Evolutionary conservation across 2,329 filamentous ascomycete species (phyloP), one percentile per base, ranked within the genome.

Genomic region (Hymenotorrendiella dingleyae): DNA sequence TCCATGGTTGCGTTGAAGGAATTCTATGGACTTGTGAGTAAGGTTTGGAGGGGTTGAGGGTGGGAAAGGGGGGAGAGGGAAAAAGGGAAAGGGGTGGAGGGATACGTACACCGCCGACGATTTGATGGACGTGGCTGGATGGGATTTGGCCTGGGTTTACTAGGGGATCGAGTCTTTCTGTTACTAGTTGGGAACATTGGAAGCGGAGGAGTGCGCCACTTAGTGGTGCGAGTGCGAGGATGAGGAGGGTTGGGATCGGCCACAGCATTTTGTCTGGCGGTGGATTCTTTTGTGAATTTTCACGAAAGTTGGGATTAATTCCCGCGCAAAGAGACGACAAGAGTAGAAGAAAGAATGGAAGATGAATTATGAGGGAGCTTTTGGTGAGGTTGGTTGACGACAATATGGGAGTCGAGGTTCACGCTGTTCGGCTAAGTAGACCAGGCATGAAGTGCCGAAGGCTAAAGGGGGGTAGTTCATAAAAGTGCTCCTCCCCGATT

Each of bases 1-100:
- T 62, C 56, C 65, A 68, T 67, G 17, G 62, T 61, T 7, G 60
- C 50, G 45, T 67, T 67, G 60, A 68, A 66, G 1, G 64, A 62
- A 49, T 67, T 65, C 42, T 47, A 19, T 3, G 11, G 6, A 23
- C 7, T 11, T 46, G 21, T 43, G 40, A 21, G 14, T 19, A 22
- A 33, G 20, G 26, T 36, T 23, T 27, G 1, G 17, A 23, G 17
- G 20, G 14, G 17, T n/a, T n/a, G n/a, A n/a, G n/a, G n/a, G n/a
- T n/a, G n/a, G n/a, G n/a, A n/a, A n/a, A n/a, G n/a, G n/a, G n/a
- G n/a, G n/a, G n/a, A n/a, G n/a, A n/a, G n/a, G n/a, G n/a, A n/a
- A n/a, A n/a, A n/a, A n/a, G n/a, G n/a, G n/a, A n/a, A n/a, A n/a
- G n/a, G n/a, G n/a, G n/a, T n/a, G n/a, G n/a, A n/a, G 8, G 6